Conservation (phyloP, 345 rosid species). For the Eucalyptus polyanthemos region DNA sequence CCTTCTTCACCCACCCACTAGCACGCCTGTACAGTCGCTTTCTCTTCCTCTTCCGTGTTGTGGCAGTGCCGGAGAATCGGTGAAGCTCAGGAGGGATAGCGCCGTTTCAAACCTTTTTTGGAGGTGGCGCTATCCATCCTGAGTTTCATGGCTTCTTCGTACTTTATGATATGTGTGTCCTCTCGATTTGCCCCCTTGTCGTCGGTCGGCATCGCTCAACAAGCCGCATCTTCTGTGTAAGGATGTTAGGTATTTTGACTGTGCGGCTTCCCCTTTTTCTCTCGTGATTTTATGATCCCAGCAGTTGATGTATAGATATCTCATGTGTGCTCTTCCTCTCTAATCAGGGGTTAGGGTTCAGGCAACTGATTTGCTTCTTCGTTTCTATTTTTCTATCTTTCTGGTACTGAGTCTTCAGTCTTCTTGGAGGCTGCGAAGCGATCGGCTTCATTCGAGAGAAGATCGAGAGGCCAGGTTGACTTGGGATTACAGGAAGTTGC, state of each 20-base stretch:
- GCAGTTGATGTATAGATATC: neutral
- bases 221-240: neutral
- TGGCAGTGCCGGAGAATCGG: conserved; percentile 17
- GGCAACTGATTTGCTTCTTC: neutral
- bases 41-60: neutral
- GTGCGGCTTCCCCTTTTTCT: neutral
- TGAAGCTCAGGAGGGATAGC: conserved; percentile 90
- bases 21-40: neutral
- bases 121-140: conserved; percentile 65
- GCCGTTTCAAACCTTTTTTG: conserved; percentile 7
- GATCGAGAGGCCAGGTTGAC: neutral
- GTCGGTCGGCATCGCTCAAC: neutral
- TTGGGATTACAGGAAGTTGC: neutral
- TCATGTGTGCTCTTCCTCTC: neutral
- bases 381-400: neutral
- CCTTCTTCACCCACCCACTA: neutral
- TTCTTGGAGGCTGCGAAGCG: neutral
- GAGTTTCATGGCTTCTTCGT: conserved; percentile 47
- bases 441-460: neutral
- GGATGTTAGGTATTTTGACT: neutral
- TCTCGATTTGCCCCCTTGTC: neutral
- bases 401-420: neutral
- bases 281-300: neutral
- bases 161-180: neutral
- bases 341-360: neutral